These are phyloP conservation scores for Saturnispora bothae DNA, from an alignment of 805 yeast genomes.

Conservation along the genomic window DNA sequence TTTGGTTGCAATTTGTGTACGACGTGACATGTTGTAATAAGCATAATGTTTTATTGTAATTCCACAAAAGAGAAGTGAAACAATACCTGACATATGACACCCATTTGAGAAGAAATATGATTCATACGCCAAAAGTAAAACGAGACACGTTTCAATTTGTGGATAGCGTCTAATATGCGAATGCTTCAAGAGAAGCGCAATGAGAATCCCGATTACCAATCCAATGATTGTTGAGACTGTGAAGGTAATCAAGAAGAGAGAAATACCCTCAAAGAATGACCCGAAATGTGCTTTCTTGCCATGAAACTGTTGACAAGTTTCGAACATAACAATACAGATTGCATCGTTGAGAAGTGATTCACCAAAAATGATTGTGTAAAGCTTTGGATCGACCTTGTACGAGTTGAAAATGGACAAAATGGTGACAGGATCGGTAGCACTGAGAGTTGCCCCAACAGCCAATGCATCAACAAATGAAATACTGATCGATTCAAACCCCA, in stretches of 20 bases:
- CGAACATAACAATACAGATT: slow-evolving; percentile 97
- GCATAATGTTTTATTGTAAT: slow-evolving; percentile 96
- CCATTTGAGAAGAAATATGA: slow-evolving; percentile 97
- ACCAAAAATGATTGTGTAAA: slow-evolving; percentile 94
- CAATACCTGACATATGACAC: slow-evolving; percentile 98
- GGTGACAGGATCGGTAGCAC: slow-evolving; percentile 98
- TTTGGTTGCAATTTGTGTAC: slow-evolving; percentile 94
- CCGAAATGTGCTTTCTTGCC: slow-evolving; percentile 69
- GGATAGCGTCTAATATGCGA: slow-evolving; percentile 90
- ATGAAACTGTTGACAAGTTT: slow-evolving; percentile 93
- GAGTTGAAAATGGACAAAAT: slow-evolving; percentile 93
- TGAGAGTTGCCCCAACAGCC: slow-evolving; percentile 93
- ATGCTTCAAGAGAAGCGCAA: slow-evolving; percentile 84
- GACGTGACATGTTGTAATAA: slow-evolving; percentile 91
- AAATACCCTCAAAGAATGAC: slow-evolving; percentile 86
- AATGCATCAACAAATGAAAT: slow-evolving; percentile 95
- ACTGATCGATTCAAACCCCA: slow-evolving; percentile 81
- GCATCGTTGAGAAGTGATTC: slow-evolving; percentile 95
- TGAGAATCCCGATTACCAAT: slow-evolving; percentile 72
- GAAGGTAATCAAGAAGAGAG: slow-evolving; percentile 86
- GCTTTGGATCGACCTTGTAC: slow-evolving; percentile 94
- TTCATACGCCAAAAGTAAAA: slow-evolving; percentile 83
- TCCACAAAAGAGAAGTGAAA: slow-evolving; percentile 88
- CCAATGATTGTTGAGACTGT: slow-evolving; percentile 88
- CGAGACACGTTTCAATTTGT: slow-evolving; percentile 93